These are phyloP conservation scores for Meira miltonrushii DNA, from an alignment of 1,284 basidiomycete genomes.

Conservation along the genomic window DNA sequence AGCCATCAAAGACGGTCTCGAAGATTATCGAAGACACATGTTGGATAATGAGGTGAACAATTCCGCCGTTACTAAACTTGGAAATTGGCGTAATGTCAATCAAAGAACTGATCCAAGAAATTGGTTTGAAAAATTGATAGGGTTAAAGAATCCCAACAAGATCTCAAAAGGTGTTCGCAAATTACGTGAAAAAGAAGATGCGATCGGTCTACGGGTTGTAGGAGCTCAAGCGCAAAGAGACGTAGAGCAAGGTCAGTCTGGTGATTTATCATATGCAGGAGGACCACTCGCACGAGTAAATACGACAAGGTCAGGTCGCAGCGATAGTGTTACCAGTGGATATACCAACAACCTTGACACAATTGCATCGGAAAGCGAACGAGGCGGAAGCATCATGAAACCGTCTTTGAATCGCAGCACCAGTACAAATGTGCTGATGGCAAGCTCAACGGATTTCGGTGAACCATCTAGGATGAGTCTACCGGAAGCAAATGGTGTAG, in stretches of 20 bases:
- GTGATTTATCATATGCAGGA: not conserved
- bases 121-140: conserved; percentile 70
- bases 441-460: not conserved
- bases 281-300: not conserved
- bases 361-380: conserved; percentile 40
- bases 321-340: conserved; percentile 28
- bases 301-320: not conserved
- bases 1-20: conserved; percentile 87
- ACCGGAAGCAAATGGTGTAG: conserved; percentile 27
- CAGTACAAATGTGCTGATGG: not conserved
- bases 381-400: conserved; percentile 13
- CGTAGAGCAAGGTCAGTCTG: not conserved
- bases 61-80: conserved; percentile 77
- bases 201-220: conserved; percentile 32
- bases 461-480: not conserved
- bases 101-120: conserved; percentile 70
- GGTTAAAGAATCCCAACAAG: conserved; percentile 57
- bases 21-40: conserved; percentile 80
- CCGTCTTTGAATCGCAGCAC: not conserved
- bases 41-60: conserved; percentile 90
- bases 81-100: conserved; percentile 84
- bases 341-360: conserved; percentile 28
- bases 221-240: not conserved
- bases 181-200: conserved; percentile 74
- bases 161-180: conserved; percentile 79